Percentiles rank a stretch among this genome's conserved stretches.
These are phyloP conservation scores for Glonium stellatum DNA, from an alignment of 495 filamentous ascomycete species.

Conservation along the genomic window DNA sequence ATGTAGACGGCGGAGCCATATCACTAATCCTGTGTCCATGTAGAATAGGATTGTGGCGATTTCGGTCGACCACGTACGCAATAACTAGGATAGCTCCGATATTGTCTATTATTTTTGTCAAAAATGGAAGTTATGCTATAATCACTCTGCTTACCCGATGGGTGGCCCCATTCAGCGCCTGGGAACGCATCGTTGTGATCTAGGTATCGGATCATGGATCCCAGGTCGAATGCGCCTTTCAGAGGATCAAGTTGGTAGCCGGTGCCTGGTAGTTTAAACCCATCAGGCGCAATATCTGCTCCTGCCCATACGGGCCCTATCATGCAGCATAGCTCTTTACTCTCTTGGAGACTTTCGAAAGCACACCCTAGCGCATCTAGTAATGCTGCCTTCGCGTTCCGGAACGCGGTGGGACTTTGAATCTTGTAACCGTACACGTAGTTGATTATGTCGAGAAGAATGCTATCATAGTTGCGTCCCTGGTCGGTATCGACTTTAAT, in stretches of 20 bases:
- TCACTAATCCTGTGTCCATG: too few species aligned
- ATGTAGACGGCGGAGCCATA: neutral
- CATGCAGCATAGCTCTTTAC: neutral
- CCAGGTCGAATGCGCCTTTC: conserved; percentile 41
- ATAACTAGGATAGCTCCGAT: conserved; percentile 39
- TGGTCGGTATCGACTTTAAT: too few species aligned
- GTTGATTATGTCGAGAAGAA: neutral
- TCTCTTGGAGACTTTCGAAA: neutral
- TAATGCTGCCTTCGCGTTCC: neutral
- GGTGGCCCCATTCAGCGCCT: conserved; percentile 44
- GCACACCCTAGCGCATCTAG: neutral
- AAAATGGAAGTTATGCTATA: too few species aligned
- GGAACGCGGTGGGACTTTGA: neutral
- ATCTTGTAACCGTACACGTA: neutral
- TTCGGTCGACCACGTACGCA: too few species aligned
- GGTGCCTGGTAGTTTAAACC: conserved; percentile 43
- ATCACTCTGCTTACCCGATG: conserved; percentile 19
- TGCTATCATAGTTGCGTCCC: neutral
- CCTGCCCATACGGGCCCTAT: neutral
- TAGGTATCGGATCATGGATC: conserved; percentile 41
- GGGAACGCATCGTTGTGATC: conserved; percentile 43
- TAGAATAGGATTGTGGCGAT: too few species aligned
- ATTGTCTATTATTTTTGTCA: conserved; percentile 41
- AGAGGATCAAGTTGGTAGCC: conserved; percentile 35
- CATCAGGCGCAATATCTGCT: conserved; percentile 11